Conservation (phyloP, 177 flowering plant species). For the Tripterygium wilfordii region DNA sequence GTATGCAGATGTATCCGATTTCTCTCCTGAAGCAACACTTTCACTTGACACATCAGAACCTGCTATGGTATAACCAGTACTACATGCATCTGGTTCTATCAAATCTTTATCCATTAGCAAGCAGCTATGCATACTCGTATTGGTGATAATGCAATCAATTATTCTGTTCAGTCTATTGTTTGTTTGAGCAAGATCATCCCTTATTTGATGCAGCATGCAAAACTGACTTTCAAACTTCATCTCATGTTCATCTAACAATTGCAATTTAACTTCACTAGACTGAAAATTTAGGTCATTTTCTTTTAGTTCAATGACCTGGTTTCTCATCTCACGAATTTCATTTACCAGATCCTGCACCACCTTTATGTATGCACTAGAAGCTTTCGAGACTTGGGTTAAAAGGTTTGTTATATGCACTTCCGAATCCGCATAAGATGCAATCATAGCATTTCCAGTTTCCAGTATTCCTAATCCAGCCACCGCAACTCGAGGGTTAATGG, state of each 20-base stretch:
- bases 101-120: slow-evolving; percentile 7
- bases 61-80: slow-evolving; percentile 26
- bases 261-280: slow-evolving; percentile 3
- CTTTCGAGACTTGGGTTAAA: slow-evolving; percentile 10
- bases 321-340: slow-evolving; percentile 24
- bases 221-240: slow-evolving; percentile 14
- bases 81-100: slow-evolving; percentile 15
- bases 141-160: slow-evolving; percentile 13
- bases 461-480: slow-evolving; percentile 20
- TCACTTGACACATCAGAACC: slow-evolving; percentile 24
- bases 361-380: slow-evolving; percentile 11
- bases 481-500: slow-evolving; percentile 19
- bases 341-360: slow-evolving; percentile 18
- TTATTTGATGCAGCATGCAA: slow-evolving; percentile 19
- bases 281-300: slow-evolving; percentile 1
- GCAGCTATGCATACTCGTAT: slow-evolving; percentile 5
- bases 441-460: slow-evolving; percentile 24
- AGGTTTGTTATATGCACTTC: slow-evolving; percentile 22
- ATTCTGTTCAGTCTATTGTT: slow-evolving; percentile 28
- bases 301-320: slow-evolving; percentile 13
- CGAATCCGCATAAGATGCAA: slow-evolving; percentile 18
- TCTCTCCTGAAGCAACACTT: slow-evolving; percentile 13
- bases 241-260: slow-evolving; percentile 6
- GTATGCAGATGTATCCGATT: slow-evolving; percentile 7
- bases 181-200: slow-evolving; percentile 27